phyloP scores from a whole-genome alignment of 2,329 filamentous ascomycete species.

The Penicillium paneum region DNA sequence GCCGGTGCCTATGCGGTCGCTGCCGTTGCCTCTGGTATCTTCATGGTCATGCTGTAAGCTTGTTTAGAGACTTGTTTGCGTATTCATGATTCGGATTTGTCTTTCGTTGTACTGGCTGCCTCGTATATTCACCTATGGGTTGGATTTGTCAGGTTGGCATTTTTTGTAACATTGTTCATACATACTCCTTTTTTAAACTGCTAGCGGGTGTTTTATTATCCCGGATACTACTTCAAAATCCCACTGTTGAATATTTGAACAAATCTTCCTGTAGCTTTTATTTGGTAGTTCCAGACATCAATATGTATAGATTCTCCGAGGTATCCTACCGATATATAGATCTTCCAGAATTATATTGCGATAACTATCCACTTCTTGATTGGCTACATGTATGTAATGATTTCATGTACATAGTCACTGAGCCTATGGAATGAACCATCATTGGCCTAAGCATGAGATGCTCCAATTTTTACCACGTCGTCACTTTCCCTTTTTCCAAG shows the following conservation, averaged over 20 bases:
- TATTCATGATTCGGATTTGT: neutral
- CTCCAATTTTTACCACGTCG: neutral
- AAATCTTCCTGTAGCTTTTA: neutral
- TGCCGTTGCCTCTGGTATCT: constrained; percentile 44
- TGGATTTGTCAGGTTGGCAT: constrained; percentile 4
- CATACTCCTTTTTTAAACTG: constrained; percentile 9
- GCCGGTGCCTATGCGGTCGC: constrained; percentile 45
- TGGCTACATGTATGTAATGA: neutral
- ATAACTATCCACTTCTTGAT: neutral
- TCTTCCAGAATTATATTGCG: neutral
- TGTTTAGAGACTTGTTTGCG: constrained; percentile 1
- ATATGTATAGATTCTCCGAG: neutral
- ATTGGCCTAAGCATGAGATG: neutral
- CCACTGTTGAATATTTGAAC: neutral
- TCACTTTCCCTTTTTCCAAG: neutral
- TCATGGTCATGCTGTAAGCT: constrained; percentile 48
- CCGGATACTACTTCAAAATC: neutral
- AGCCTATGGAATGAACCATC: neutral
- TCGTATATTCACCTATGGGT: neutral
- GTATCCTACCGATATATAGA: too few relatives aligned
- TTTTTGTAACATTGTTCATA: constrained; percentile 15
- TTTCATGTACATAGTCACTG: neutral
- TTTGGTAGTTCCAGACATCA: neutral
- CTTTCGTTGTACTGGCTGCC: neutral
- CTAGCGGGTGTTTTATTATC: constrained; percentile 11